phyloP scores from a whole-genome alignment of 495 filamentous ascomycete species.

The Aspergillus cavernicola region DNA sequence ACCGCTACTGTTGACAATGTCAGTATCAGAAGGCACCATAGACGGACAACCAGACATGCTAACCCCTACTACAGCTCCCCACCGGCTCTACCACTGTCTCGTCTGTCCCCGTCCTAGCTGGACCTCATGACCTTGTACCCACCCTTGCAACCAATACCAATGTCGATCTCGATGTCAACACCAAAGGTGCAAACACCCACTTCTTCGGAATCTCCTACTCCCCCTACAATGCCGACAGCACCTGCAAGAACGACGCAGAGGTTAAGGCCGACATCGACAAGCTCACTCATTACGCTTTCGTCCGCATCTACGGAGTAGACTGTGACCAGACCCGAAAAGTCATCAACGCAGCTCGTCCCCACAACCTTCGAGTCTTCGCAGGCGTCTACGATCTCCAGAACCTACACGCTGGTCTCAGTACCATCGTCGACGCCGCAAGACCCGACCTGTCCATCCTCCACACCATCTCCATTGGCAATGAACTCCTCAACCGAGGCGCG shows the following conservation, averaged over 20 bases:
- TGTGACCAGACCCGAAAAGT: conserved; percentile 67
- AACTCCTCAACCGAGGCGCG: conserved; percentile 64
- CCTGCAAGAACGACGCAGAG: conserved; percentile 62
- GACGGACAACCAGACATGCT: neutral
- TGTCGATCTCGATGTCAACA: conserved; percentile 8
- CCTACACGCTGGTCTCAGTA: conserved; percentile 49
- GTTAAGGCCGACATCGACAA: conserved; percentile 60
- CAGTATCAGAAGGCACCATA: neutral
- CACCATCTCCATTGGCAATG: conserved; percentile 76
- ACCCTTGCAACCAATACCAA: conserved; percentile 6
- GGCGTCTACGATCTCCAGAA: conserved; percentile 65
- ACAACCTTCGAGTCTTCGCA: conserved; percentile 64
- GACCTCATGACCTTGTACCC: conserved; percentile 10
- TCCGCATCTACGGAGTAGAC: conserved; percentile 80
- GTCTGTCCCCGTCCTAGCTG: conserved; percentile 1
- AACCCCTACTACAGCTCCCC: neutral
- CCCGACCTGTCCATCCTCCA: conserved; percentile 62
- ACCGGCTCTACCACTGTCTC: conserved; percentile 9
- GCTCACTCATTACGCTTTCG: conserved; percentile 48
- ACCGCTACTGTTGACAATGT: conserved; percentile 3
- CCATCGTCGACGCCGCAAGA: conserved; percentile 51
- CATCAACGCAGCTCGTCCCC: conserved; percentile 51
- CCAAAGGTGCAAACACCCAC: neutral
- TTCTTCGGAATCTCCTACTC: conserved; percentile 64
- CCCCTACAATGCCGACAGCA: conserved; percentile 62